A percentile compares a stretch with the other conserved stretches of the same genome.
Conservation (phyloP, 78 protist genomes). For the Speleostelium caveatum region DNA sequence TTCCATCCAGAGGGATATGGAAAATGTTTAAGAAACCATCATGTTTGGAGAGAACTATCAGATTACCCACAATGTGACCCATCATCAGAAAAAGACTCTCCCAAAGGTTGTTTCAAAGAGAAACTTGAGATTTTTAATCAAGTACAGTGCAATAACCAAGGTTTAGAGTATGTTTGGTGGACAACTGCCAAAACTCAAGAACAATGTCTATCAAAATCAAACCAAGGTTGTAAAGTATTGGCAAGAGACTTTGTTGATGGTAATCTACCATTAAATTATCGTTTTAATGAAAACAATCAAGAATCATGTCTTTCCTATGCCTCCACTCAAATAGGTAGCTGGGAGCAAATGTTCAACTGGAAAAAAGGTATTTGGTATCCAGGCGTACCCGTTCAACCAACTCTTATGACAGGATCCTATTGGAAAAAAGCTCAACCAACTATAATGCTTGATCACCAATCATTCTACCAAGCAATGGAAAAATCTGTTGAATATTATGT, state of each 20-base stretch:
- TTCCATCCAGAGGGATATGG: background rate
- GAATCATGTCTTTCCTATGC: background rate
- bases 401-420: too few species aligned
- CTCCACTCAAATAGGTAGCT: background rate
- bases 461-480: too few species aligned
- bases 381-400: background rate
- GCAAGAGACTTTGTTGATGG: background rate
- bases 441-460: background rate
- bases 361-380: constrained; percentile 16
- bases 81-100: constrained; percentile 1
- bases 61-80: background rate
- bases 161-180: constrained; percentile 33
- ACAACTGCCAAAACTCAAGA: background rate
- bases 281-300: constrained; percentile 22
- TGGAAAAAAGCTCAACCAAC: too few species aligned
- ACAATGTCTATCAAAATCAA: background rate
- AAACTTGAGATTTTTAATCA: background rate
- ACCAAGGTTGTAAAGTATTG: constrained; percentile 5
- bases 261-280: background rate
- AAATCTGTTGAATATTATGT: too few species aligned
- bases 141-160: background rate
- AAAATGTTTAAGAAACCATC: constrained; percentile 7
- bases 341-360: constrained; percentile 44
- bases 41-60: background rate
- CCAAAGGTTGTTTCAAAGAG: constrained; percentile 1